These are phyloP conservation scores for Exidia glandulosa DNA, from an alignment of 768 basidiomycete species.

Conservation along the genomic window DNA sequence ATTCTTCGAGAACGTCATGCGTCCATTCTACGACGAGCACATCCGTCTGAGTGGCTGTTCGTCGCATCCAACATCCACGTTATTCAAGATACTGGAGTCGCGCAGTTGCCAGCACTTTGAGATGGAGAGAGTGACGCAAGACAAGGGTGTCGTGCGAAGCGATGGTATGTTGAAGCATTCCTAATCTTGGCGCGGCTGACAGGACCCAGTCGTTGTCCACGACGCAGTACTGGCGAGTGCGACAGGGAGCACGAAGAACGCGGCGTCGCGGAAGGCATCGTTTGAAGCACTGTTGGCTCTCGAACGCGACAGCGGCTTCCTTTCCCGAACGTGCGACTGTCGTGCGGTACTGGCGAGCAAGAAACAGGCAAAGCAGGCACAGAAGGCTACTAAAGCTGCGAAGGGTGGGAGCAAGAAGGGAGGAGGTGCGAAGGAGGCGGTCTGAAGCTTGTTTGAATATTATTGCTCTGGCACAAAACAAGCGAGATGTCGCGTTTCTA, in stretches of 20 bases:
- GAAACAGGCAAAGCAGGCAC: conserved; percentile 28
- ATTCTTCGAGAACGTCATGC: conserved; percentile 56
- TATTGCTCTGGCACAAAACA: background rate
- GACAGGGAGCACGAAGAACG: conserved; percentile 35
- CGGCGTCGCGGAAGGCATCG: conserved; percentile 52
- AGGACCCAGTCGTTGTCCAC: conserved; percentile 51
- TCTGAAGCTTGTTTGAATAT: background rate
- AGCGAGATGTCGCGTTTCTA: background rate
- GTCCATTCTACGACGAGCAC: conserved; percentile 71
- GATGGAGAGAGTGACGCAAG: conserved; percentile 33
- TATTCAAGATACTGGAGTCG: conserved; percentile 63
- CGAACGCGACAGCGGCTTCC: conserved; percentile 50
- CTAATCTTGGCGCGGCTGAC: conserved; percentile 5
- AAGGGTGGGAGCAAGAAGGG: conserved; percentile 7
- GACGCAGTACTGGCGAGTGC: conserved; percentile 50
- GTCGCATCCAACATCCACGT: conserved; percentile 64
- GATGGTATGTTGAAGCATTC: conserved; percentile 36
- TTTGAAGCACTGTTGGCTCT: conserved; percentile 58
- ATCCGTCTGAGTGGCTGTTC: conserved; percentile 62
- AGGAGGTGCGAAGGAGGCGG: background rate
- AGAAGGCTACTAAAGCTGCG: conserved; percentile 9
- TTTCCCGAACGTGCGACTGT: conserved; percentile 61
- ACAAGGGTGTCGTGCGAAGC: conserved; percentile 24
- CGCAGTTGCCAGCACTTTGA: conserved; percentile 60
- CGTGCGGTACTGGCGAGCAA: conserved; percentile 24